These are phyloP conservation scores for Brassica balearica DNA, from an alignment of 441 rosid genomes.

Conservation along the genomic window DNA sequence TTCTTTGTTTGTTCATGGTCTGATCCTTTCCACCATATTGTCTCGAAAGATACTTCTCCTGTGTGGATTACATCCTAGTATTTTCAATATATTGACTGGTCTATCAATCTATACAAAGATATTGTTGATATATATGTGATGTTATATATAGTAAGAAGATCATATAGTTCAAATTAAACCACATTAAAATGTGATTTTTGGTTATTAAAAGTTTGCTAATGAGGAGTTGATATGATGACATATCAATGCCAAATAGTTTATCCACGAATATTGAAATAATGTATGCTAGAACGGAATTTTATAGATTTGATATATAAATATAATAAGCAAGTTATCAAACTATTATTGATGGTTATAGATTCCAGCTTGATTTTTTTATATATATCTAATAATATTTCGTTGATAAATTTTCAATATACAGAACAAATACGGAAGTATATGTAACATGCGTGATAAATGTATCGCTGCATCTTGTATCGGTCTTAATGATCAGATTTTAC, in stretches of 20 bases:
- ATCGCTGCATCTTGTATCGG: constrained; percentile 35
- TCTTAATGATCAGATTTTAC: constrained; percentile 23
- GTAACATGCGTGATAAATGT: constrained; percentile 30
- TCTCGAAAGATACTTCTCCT: constrained; percentile 8
- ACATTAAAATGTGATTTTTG: constrained; percentile 8
- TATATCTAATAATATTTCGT: not conserved
- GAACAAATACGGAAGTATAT: not conserved
- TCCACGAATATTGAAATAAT: not conserved
- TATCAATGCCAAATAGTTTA: not conserved
- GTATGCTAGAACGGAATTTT: not conserved
- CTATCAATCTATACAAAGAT: constrained; percentile 2
- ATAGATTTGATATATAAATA: not conserved
- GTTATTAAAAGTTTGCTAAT: constrained; percentile 15
- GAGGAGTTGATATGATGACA: constrained; percentile 18
- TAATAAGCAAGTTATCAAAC: not conserved
- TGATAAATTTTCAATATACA: constrained; percentile 3
- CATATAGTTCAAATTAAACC: constrained; percentile 3
- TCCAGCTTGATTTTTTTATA: not conserved
- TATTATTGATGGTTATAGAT: not conserved
- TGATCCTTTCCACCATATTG: constrained; percentile 10
- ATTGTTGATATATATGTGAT: not conserved
- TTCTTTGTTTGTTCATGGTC: not conserved
- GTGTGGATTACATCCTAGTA: not conserved
- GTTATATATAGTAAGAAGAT: constrained; percentile 7
- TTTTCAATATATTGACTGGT: not conserved